Evolutionary conservation across 1,139 yeast species (phyloP).

Genomic region (Suhomyces bribrorum): DNA sequence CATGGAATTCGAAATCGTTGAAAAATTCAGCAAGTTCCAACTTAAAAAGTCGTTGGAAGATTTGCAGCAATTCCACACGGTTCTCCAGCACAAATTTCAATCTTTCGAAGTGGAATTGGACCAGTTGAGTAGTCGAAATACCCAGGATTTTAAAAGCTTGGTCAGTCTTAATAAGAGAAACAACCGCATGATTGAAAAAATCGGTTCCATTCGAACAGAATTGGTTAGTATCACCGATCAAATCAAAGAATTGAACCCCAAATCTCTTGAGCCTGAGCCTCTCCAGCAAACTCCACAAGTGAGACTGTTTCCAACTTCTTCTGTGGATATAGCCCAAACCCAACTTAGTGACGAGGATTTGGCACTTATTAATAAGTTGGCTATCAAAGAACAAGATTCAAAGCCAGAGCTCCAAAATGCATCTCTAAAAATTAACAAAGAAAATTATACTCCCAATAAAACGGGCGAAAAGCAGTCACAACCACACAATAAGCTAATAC

Average conservation of each 20-base stretch:
- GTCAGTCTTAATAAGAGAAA: constrained; percentile 11
- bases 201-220: constrained; percentile 14
- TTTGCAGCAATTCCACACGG: constrained; percentile 14
- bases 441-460: too few species aligned
- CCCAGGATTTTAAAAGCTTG: constrained; percentile 14
- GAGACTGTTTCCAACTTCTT: not conserved
- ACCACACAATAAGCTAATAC: too few species aligned
- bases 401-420: too few species aligned
- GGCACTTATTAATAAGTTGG: constrained; percentile 1
- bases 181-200: constrained; percentile 11
- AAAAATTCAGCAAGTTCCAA: constrained; percentile 9
- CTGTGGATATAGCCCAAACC: constrained; percentile 1
- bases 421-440: too few species aligned
- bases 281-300: too few species aligned
- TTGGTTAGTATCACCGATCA: constrained; percentile 10
- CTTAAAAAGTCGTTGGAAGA: constrained; percentile 17
- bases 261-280: too few species aligned
- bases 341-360: constrained; percentile 1
- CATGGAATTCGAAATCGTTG: not conserved
- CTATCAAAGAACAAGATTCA: not conserved
- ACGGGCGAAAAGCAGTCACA: too few species aligned
- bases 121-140: constrained; percentile 13
- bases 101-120: constrained; percentile 13
- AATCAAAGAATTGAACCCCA: constrained; percentile 9
- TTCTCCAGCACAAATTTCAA: constrained; percentile 14